A percentile compares a stretch with the other conserved stretches of the same genome.
Evolutionary conservation across 208 protist species (phyloP).

Genomic region (Crithidia fasciculata): DNA sequence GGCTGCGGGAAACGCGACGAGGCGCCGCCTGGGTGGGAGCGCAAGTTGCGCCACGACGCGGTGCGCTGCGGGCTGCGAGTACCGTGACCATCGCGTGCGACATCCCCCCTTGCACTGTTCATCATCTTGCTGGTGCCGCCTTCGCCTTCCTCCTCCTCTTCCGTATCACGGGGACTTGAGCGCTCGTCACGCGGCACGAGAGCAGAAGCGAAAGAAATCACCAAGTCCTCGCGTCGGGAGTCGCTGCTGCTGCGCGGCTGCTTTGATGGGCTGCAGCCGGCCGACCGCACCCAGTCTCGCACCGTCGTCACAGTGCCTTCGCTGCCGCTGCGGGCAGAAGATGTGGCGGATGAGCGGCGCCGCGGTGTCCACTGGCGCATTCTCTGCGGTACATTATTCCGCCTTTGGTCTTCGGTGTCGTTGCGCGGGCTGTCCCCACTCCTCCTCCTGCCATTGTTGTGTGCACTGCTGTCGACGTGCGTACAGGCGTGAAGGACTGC

Average conservation of each 20-base stretch:
- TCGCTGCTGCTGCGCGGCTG: constrained; percentile 44
- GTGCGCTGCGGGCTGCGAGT: constrained; percentile 15
- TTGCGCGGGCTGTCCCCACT: not conserved
- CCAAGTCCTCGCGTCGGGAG: constrained; percentile 49
- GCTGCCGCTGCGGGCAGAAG: not conserved
- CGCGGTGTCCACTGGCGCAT: constrained; percentile 33
- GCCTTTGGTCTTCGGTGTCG: not conserved
- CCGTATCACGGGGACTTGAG: not conserved
- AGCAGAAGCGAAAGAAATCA: constrained; percentile 26
- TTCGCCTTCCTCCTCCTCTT: constrained; percentile 10
- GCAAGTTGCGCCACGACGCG: constrained; percentile 28
- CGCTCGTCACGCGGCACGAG: constrained; percentile 22
- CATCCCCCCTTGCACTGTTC: not conserved
- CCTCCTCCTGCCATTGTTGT: not conserved
- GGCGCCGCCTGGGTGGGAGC: constrained; percentile 21
- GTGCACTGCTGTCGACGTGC: not conserved
- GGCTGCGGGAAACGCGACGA: constrained; percentile 1
- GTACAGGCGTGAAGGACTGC: not conserved
- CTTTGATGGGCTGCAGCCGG: constrained; percentile 37
- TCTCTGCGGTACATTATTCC: not conserved
- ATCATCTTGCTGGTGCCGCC: not conserved
- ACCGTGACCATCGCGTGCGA: not conserved
- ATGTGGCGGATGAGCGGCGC: not conserved
- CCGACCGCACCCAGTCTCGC: constrained; percentile 37
- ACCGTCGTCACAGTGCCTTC: constrained; percentile 19